Evolutionary conservation across 306 rosid species (phyloP), one percentile per base, ranked within the genome.

Genomic region (Malus asiatica): DNA sequence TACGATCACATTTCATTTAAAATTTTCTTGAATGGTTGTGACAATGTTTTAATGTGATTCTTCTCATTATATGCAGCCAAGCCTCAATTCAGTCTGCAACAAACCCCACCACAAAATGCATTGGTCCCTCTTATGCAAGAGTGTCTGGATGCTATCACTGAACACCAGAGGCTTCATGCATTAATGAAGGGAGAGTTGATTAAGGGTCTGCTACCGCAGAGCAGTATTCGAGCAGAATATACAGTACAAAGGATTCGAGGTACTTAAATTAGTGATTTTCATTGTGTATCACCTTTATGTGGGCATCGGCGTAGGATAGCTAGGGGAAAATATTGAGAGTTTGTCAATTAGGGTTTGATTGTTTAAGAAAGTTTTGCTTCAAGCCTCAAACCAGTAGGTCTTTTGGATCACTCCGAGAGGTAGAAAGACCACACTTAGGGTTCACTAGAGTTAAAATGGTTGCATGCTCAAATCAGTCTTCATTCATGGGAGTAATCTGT

Each of bases 161-260:
- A 95, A 83, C 93, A 95, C 89, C 97, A 90, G 87, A 95, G 86
- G 80, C 98, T 95, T 67, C 92, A 83, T 80, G 90, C 90, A 4
- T 82, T 95, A 90, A 89, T 95, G 90, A 95, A 90, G 89, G 98
- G 98, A 77, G 96, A 92, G 87, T 90, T 92, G 90, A 85, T 90
- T 66, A 94, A 92, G 86, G 97, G 98, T 77, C 83, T 94, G 86
- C 91, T 94, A 22, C 98, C 96, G 13, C 97, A 90, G 81, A 92
- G 92, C 81, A 90, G 93, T 78, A 85, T 92, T 74, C 88, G 86
- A 48, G 91, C 97, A 74, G 97, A 95, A 79, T 95, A 92, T 81
- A 87, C 92, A 5, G 91, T 89, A 71, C 93, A 90, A 79, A 83
- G 99, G 81, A 90, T 95, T 62, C 87, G 70, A 86, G 99, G 99